Conservation (phyloP, 345 rosid genomes). For the Gynandropsis gynandra region DNA sequence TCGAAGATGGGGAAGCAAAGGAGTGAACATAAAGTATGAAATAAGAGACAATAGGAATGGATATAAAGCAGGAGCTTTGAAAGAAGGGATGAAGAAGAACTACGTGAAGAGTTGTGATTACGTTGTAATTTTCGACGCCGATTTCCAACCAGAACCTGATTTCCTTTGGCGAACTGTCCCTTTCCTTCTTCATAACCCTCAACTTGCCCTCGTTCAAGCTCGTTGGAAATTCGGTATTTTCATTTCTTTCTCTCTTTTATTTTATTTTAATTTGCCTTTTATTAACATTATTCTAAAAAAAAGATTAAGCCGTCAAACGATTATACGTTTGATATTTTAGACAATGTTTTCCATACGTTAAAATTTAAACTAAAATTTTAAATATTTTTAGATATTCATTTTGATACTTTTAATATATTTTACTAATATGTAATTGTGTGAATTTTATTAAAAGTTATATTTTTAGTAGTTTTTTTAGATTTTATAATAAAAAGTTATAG, state of each 20-base stretch:
- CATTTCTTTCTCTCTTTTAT: neutral
- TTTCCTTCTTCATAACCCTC: conserved; percentile 65
- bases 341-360: too few relatives aligned
- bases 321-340: too few relatives aligned
- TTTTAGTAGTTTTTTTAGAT: too few relatives aligned
- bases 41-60: conserved; percentile 78
- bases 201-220: conserved; percentile 76
- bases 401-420: too few relatives aligned
- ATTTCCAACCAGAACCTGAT: conserved; percentile 96
- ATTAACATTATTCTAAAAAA: too few relatives aligned
- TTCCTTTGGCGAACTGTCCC: conserved; percentile 84
- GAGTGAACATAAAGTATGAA: conserved; percentile 83
- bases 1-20: conserved; percentile 96
- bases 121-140: conserved; percentile 92
- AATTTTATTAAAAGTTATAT: too few relatives aligned
- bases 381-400: too few relatives aligned
- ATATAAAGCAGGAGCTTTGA: conserved; percentile 87
- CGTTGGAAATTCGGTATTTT: conserved; percentile 95
- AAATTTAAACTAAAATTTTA: too few relatives aligned
- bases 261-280: conserved; percentile 10
- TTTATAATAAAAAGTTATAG: too few relatives aligned
- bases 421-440: too few relatives aligned
- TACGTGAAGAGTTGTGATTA: conserved; percentile 78
- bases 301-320: too few relatives aligned
- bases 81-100: conserved; percentile 87